These are phyloP conservation scores for Xylariaceae sp. DNA, from an alignment of 2,329 filamentous ascomycete genomes.

Conservation along the genomic window DNA sequence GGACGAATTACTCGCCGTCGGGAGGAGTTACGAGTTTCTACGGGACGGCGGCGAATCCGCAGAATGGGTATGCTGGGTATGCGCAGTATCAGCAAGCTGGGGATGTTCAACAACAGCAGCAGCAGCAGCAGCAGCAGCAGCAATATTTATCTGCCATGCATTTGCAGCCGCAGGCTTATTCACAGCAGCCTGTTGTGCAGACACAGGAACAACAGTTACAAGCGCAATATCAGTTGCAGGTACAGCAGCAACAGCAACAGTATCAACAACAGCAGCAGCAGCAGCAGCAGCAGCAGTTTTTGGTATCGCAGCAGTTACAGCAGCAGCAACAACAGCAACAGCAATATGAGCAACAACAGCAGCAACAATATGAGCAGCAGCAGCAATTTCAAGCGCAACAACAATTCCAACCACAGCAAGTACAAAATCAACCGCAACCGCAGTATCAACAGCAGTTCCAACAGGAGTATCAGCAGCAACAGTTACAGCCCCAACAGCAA, in stretches of 20 bases:
- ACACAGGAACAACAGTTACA: not conserved
- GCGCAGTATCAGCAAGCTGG: no score
- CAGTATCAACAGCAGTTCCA: not conserved
- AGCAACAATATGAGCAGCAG: not conserved
- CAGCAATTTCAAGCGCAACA: not conserved
- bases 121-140: no score
- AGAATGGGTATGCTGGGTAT: constrained; percentile 2
- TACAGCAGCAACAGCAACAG: not conserved
- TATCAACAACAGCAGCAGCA: not conserved
- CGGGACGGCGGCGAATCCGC: not conserved
- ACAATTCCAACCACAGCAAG: not conserved
- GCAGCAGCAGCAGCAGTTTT: not conserved
- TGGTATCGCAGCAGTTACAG: no score
- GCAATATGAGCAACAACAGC: not conserved
- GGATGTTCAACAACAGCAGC: no score
- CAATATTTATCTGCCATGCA: no score
- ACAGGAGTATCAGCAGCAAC: no score
- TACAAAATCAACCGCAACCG: not conserved
- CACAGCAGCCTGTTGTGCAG: no score
- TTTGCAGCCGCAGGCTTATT: no score
- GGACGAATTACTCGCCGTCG: no score
- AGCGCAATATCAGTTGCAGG: constrained; percentile 2
- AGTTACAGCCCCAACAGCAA: no score
- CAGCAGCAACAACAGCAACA: not conserved
- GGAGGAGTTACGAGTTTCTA: no score